A percentile compares a stretch with the other conserved stretches of the same genome.
These are phyloP conservation scores for Fusarium bactridioides DNA, from an alignment of 2,329 filamentous ascomycete species.

Conservation along the genomic window DNA sequence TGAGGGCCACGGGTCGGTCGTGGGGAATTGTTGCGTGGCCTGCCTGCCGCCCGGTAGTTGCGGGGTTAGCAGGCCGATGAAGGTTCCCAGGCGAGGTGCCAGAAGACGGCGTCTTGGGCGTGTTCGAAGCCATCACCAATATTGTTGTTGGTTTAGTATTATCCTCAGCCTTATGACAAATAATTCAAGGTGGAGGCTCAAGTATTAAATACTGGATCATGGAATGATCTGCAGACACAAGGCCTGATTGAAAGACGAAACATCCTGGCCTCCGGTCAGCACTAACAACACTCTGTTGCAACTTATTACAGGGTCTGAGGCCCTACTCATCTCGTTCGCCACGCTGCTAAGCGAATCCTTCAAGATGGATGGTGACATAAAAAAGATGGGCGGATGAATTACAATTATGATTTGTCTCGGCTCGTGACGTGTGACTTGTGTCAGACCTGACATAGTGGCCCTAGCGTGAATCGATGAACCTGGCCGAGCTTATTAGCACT, in stretches of 20 bases:
- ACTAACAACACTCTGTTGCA: neutral
- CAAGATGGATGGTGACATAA: neutral
- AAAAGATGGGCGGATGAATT: neutral
- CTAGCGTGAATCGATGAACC: neutral
- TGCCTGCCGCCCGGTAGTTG: slow-evolving; percentile 7
- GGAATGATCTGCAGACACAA: neutral
- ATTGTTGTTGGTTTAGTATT: neutral
- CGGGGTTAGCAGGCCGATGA: slow-evolving; percentile 3
- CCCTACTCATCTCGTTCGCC: neutral
- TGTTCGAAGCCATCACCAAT: slow-evolving; percentile 21
- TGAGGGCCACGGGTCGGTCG: slow-evolving; percentile 29
- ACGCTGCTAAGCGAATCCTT: neutral
- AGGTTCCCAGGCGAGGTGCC: slow-evolving; percentile 5
- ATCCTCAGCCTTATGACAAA: neutral
- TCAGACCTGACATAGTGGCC: neutral
- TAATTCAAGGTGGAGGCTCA: neutral
- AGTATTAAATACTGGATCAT: neutral
- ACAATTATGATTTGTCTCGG: neutral
- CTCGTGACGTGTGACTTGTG: neutral
- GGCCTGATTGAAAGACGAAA: neutral
- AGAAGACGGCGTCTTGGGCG: slow-evolving; percentile 14
- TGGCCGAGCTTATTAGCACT: neutral
- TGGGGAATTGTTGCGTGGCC: slow-evolving; percentile 24
- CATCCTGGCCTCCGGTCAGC: slow-evolving; percentile 7
- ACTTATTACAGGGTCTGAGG: neutral